Evolutionary conservation across 2,329 filamentous ascomycete genomes (phyloP), one percentile per base, ranked within the genome.

Genomic region (Neurospora sp.): DNA sequence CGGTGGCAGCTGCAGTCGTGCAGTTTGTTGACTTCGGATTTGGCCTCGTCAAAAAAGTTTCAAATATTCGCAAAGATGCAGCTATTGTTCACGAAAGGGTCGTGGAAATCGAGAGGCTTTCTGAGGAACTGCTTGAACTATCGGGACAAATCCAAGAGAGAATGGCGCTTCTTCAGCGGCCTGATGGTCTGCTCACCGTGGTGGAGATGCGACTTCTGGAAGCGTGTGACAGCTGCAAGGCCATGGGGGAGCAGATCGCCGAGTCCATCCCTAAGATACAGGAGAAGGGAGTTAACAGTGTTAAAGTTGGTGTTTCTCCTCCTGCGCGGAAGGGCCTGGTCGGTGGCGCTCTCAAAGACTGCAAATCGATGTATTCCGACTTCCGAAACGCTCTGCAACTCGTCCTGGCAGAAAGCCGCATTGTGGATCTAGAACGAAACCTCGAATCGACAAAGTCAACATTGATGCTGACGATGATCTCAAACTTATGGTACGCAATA

Each of bases 1-100:
- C 66, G 17, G 23, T 70, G 4, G 69, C 66, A 46, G 69, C 69
- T 19, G 69, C 69, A 2, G 69, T 28, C 15, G 66, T 68, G 10
- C 69, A 70, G 66, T 70, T 70, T 9, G 46, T 68, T 36, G 68
- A 70, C 43, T 62, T 70, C 17, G 43, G 23, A 4, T 43, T 33
- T 17, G 62, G 66, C 23, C 38, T 68, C 6, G 46, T 70, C 2
- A 36, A 38, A 15, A 38, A 46, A 13, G 38, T n/a, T 2, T 8
- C 43, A 7, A 58, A 68, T 38, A 38, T 68, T 2, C 66, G 43
- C 39, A 62, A 39, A n/a, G 66, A 52, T 3, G 38, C 66, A 15
- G 33, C 46, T 19, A 38, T 23, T 4, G 38, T 66, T 36, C 62
- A n/a, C 8, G 46, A 70, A 39, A 40, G 15, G 9, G 8, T 28